Base-by-base conservation (phyloP, 352 stramenopile species). In the Phytophthora rubi region DNA sequence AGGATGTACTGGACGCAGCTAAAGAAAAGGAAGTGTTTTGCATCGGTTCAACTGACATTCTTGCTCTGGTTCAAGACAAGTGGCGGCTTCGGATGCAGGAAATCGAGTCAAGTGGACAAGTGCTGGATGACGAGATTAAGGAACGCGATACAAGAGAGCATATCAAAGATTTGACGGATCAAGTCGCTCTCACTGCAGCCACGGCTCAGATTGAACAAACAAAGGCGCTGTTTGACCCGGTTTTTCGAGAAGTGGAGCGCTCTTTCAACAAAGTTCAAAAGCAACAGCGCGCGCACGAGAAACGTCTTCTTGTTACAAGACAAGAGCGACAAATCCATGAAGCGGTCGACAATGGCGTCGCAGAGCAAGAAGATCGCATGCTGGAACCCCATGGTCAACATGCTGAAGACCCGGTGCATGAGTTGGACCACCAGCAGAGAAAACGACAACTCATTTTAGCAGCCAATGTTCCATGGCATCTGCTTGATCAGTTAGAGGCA, bases 391-490 rank as follows among this genome's bases (percentile, higher is more conserved):
- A 45, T 21, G 53, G 12, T 16, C 62, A 57, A 45, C 44, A 6
- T 51, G 47, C 13, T 39, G 35, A 72, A 44, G 55, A 72, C 23
- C 53, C 64, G 4, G 44, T 53, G 6, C 37, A 39, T 21, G 2
- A 54, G 53, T 18, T 53, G 30, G 64, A 80, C 56, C 63, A 65
- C 18, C 68, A 79, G 30, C 75, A 85, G 37, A 75, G 59, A 47
- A 82, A 76, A 44, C 70, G 65, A 16, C 59, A 76, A 30, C 48
- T 78, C 2, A 39, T 81, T 1, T 62, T 84, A 59, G 76, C 75
- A 33, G 84, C 82, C 8, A 82, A 86, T 55, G 80, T 93, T 28
- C 86, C 87, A 28, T 93, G 87, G 85, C 70, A 89, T 52, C 63
- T 95, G 4, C 68, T 95, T 0, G 87, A 95, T 32, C 75, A 92